A percentile compares a stretch with the other conserved stretches of the same genome.
Evolutionary conservation across 805 yeast species (phyloP).

Genomic region (Wickerhamiella domercqiae): DNA sequence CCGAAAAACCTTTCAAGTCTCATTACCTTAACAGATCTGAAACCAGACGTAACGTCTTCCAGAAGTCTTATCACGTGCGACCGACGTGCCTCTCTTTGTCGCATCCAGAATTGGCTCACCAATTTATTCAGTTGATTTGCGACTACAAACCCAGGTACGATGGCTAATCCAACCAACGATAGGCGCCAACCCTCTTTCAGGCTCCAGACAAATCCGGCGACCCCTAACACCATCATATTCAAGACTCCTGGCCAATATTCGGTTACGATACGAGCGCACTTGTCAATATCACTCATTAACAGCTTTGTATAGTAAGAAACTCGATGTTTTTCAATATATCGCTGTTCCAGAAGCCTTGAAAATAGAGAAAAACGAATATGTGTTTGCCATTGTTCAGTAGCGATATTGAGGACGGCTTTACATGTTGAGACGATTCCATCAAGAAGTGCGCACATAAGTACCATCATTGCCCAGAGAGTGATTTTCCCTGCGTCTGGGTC

Average conservation of each 20-base stretch:
- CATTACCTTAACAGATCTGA: slow-evolving; percentile 48
- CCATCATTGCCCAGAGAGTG: slow-evolving; percentile 52
- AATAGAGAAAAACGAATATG: slow-evolving; percentile 37
- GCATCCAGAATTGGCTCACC: slow-evolving; percentile 17
- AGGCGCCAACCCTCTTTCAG: slow-evolving; percentile 70
- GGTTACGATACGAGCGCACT: slow-evolving; percentile 48
- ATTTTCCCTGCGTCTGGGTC: slow-evolving; percentile 23
- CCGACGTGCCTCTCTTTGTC: slow-evolving; percentile 9
- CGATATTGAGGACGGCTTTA: slow-evolving; percentile 36
- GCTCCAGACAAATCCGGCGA: slow-evolving; percentile 65
- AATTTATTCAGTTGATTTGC: slow-evolving; percentile 39
- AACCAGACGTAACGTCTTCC: slow-evolving; percentile 39
- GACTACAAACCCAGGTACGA: slow-evolving; percentile 48
- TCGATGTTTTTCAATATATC: slow-evolving; percentile 31
- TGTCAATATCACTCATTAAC: slow-evolving; percentile 69
- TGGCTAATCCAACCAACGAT: slow-evolving; percentile 63
- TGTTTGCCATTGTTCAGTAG: slow-evolving; percentile 56
- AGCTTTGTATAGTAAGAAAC: slow-evolving; percentile 40
- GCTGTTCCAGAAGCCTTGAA: slow-evolving; percentile 34
- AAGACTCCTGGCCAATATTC: slow-evolving; percentile 42
- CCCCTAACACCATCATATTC: slow-evolving; percentile 38
- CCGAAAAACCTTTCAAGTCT: slow-evolving; percentile 37
- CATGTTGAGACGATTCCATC: slow-evolving; percentile 45
- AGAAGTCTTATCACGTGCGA: slow-evolving; percentile 17
- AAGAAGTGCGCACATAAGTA: slow-evolving; percentile 42